Percentiles rank a stretch among this genome's conserved stretches.
These are phyloP conservation scores for Chenopodium formosanum DNA, from an alignment of 148 eudicot species.

Conservation along the genomic window DNA sequence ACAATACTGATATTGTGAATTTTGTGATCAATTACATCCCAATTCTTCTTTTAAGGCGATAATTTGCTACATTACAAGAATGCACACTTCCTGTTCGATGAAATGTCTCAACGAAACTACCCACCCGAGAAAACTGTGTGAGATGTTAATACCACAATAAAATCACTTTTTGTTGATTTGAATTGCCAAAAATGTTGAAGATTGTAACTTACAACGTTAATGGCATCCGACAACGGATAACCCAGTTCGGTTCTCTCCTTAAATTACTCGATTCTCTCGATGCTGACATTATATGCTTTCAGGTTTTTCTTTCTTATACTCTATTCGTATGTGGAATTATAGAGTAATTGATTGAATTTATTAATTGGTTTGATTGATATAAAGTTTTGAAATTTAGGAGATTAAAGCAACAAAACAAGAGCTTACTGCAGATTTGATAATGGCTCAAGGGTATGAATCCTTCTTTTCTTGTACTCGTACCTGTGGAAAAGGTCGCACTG, in stretches of 20 bases:
- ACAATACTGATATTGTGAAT: background rate
- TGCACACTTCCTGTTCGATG: conserved; percentile 24
- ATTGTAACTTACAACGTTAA: conserved; percentile 94
- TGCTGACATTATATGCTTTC: conserved; percentile 90
- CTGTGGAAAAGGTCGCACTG: conserved; percentile 62
- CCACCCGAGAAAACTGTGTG: background rate
- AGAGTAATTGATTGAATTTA: background rate
- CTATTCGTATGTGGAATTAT: background rate
- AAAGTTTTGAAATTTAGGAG: conserved; percentile 45
- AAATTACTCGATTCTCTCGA: conserved; percentile 77
- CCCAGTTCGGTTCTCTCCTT: conserved; percentile 84
- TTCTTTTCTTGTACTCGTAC: conserved; percentile 96
- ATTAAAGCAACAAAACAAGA: conserved; percentile 79
- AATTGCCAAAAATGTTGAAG: conserved; percentile 49
- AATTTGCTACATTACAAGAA: background rate
- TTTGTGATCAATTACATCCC: background rate
- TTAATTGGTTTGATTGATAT: background rate
- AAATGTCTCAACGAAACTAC: conserved; percentile 19
- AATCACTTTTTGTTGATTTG: background rate
- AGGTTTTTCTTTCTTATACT: conserved; percentile 37
- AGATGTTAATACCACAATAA: background rate
- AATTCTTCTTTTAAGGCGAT: background rate
- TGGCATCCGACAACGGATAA: conserved; percentile 77
- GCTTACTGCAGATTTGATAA: conserved; percentile 67
- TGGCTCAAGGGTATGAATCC: conserved; percentile 91